Conservation (phyloP, 768 basidiomycete species). For the Astraeus odoratus region DNA sequence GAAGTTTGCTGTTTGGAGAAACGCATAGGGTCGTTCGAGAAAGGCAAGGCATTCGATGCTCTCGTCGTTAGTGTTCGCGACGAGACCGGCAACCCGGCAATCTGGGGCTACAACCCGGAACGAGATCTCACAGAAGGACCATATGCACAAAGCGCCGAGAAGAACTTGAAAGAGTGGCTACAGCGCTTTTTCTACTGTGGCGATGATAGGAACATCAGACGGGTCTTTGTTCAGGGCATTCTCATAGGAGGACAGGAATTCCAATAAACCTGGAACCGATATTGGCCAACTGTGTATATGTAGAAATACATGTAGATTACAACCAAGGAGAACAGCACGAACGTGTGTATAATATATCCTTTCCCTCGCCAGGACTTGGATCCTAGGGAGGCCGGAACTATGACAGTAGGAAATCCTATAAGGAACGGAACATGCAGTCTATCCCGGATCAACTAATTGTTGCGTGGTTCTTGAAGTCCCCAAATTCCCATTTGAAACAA, state of each 20-base stretch:
- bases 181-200: constrained; percentile 59
- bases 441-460: constrained; percentile 1
- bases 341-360: no score
- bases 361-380: no score
- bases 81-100: constrained; percentile 46
- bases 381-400: no score
- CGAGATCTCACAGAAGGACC: constrained; percentile 29
- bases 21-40: constrained; percentile 66
- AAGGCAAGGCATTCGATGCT: constrained; percentile 89
- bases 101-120: constrained; percentile 37
- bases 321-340: no score
- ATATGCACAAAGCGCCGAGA: constrained; percentile 19
- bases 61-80: constrained; percentile 56
- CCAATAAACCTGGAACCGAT: no score
- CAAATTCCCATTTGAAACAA: constrained; percentile 75
- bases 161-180: constrained; percentile 25
- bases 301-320: no score
- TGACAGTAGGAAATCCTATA: not conserved
- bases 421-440: constrained; percentile 5
- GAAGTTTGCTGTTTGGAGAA: constrained; percentile 66
- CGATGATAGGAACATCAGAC: constrained; percentile 75
- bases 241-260: constrained; percentile 63
- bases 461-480: constrained; percentile 32
- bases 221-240: constrained; percentile 80
- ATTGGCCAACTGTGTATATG: no score